These are phyloP conservation scores for Leptographium procerum DNA, from an alignment of 2,329 filamentous ascomycete species.

Conservation along the genomic window DNA sequence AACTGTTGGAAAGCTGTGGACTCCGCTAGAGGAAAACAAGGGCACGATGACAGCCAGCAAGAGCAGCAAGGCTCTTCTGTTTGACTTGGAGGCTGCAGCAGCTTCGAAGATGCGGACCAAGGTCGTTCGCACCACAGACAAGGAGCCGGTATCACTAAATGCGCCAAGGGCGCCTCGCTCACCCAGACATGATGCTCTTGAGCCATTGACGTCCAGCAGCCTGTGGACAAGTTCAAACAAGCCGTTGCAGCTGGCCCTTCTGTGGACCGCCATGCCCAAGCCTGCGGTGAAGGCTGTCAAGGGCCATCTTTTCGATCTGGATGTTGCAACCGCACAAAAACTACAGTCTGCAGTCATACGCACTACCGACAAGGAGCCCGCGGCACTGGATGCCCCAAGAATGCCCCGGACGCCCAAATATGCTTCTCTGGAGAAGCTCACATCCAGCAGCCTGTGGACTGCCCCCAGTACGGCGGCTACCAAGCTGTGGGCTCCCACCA, in stretches of 20 bases:
- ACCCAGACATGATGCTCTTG: constrained; percentile 15
- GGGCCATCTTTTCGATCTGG: constrained; percentile 8
- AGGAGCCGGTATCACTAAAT: constrained; percentile 17
- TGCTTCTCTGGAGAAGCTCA: constrained; percentile 16
- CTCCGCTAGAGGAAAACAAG: constrained; percentile 2
- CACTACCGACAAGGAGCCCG: constrained; percentile 12
- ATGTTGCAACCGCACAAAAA: constrained; percentile 5
- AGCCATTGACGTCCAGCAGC: constrained; percentile 15
- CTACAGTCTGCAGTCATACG: constrained; percentile 6
- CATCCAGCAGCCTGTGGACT: constrained; percentile 18
- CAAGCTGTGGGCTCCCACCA: background rate
- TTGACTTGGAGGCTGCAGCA: constrained; percentile 8
- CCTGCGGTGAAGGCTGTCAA: background rate
- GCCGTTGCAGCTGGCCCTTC: background rate
- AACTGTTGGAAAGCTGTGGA: constrained; percentile 5
- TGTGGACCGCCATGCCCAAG: constrained; percentile 7
- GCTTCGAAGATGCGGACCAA: background rate
- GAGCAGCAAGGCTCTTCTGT: constrained; percentile 3
- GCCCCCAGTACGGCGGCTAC: background rate
- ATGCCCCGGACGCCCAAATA: constrained; percentile 15
- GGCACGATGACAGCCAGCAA: background rate
- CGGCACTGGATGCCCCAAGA: constrained; percentile 20
- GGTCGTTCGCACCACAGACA: constrained; percentile 10
- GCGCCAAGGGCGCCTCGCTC: constrained; percentile 18
- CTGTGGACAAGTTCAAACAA: constrained; percentile 15